Base-by-base conservation (phyloP, 305 asterid species). In the Salvia sclarea region DNA sequence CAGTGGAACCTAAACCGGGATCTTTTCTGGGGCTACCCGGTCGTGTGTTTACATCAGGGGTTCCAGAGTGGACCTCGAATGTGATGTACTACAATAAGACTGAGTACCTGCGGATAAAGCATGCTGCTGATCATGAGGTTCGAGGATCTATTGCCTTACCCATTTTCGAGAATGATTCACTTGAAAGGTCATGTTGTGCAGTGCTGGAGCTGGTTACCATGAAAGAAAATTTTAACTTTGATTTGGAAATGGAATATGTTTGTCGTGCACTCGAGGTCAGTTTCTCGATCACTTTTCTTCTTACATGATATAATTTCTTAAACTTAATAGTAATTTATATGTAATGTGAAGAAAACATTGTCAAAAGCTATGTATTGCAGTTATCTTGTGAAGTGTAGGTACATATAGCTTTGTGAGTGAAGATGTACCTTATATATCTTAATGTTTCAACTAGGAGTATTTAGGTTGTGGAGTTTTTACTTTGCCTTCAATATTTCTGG, bases 31-130 rank as follows among this genome's bases (percentile, higher is more conserved):
- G 98, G 54, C 96, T 92, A 78, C 96, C 95, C 16, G 96, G 96
- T 63, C 96, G 98, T 47, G 96, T 92, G 18, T 92, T 84, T 68
- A 52, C 80, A 33, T 86, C 96, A 21, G 80, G 76, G 71, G 79
- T 85, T 61, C 98, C 96, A 10, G 98, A 89, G 77, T 92, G 98
- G 96, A 89, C 98, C 0, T 86, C 96, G 55, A 83, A 84, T 76
- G 89, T 89, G 43, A 43, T 54, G 69, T 89, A 78, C 81, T 89
- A 87, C 74, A 86, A 79, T 22, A 79, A 81, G 71, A 75, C 81
- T 44, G 98, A 92, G 78, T 92, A 83, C 72, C 55, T 89, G 69
- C 76, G 96, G 45, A 75, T 83, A 55, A 82, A 89, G 35, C 71
- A 92, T 74, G 98, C 96, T 1, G 67, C 49, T 58, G 77, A 76